phyloP scores from a whole-genome alignment of 2,329 filamentous ascomycete species.

The Juglanconis sp. region DNA sequence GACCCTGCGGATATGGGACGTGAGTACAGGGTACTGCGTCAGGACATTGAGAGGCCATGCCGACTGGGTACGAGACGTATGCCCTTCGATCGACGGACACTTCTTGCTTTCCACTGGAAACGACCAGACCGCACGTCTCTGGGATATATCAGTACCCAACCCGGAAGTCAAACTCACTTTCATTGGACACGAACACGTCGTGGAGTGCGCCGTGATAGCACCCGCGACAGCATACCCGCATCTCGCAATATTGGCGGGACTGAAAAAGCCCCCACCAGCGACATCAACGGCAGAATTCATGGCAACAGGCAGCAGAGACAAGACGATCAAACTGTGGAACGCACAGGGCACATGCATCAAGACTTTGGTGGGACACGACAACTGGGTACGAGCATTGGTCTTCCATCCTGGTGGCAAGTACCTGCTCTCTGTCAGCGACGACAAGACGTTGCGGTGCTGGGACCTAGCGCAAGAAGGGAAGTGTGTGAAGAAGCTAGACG shows the following conservation, averaged over 20 bases:
- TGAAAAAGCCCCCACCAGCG: constrained; percentile 76
- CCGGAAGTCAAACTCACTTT: constrained; percentile 75
- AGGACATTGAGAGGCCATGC: constrained; percentile 83
- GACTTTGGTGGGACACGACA: constrained; percentile 83
- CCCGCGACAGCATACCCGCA: constrained; percentile 76
- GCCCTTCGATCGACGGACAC: constrained; percentile 76
- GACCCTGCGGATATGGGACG: constrained; percentile 85
- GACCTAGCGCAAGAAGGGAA: constrained; percentile 87
- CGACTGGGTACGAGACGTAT: constrained; percentile 89
- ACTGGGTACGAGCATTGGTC: constrained; percentile 82
- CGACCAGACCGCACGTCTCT: constrained; percentile 77
- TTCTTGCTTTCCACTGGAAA: constrained; percentile 81
- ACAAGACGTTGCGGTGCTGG: constrained; percentile 93
- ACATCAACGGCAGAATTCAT: constrained; percentile 81
- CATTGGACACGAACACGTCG: constrained; percentile 79
- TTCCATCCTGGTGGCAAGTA: constrained; percentile 94
- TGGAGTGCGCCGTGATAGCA: constrained; percentile 84
- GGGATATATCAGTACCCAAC: constrained; percentile 71
- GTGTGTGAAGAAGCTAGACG: constrained; percentile 76
- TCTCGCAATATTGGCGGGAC: constrained; percentile 71
- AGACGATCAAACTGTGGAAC: constrained; percentile 88
- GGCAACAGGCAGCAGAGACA: constrained; percentile 85
- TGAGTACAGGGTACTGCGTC: constrained; percentile 87
- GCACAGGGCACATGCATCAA: constrained; percentile 79
- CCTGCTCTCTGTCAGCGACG: constrained; percentile 79